These are phyloP conservation scores for Cutaneotrichosporon arboriforme DNA, from an alignment of 1,284 basidiomycete genomes.

Conservation along the genomic window DNA sequence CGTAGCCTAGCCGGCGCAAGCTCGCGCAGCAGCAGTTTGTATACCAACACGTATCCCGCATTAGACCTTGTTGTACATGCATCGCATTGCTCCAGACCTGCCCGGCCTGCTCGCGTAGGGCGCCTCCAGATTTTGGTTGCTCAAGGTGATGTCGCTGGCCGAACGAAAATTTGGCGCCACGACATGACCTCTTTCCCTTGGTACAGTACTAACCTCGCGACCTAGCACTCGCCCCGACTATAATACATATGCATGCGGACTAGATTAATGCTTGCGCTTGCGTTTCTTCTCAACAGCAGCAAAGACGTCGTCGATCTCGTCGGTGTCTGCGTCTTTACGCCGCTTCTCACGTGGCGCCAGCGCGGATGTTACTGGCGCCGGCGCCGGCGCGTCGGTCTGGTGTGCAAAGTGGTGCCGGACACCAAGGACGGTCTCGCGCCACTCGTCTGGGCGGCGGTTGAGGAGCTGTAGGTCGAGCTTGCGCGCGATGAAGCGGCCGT, in stretches of 20 bases:
- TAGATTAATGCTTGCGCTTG: slow-evolving; percentile 11
- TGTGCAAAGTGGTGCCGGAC: slow-evolving; percentile 47
- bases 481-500: slow-evolving; percentile 77
- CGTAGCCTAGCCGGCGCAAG: no score
- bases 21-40: neutral
- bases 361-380: neutral
- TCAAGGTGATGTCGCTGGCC: no score
- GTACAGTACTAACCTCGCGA: no score
- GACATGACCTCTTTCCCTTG: no score
- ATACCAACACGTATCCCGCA: slow-evolving; percentile 1
- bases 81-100: slow-evolving; percentile 16
- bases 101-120: no score
- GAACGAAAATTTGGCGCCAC: no score
- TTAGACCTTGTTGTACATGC: slow-evolving; percentile 12
- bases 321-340: slow-evolving; percentile 17
- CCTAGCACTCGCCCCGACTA: neutral
- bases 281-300: slow-evolving; percentile 30
- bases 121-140: no score
- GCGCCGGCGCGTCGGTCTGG: slow-evolving; percentile 24
- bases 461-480: slow-evolving; percentile 74
- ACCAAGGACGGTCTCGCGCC: slow-evolving; percentile 59
- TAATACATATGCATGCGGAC: neutral
- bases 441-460: slow-evolving; percentile 70
- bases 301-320: slow-evolving; percentile 35
- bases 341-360: neutral